A percentile compares a stretch with the other conserved stretches of the same genome.
Conservation (phyloP, 306 rosid genomes). For the Fragaria nilgerrensis region DNA sequence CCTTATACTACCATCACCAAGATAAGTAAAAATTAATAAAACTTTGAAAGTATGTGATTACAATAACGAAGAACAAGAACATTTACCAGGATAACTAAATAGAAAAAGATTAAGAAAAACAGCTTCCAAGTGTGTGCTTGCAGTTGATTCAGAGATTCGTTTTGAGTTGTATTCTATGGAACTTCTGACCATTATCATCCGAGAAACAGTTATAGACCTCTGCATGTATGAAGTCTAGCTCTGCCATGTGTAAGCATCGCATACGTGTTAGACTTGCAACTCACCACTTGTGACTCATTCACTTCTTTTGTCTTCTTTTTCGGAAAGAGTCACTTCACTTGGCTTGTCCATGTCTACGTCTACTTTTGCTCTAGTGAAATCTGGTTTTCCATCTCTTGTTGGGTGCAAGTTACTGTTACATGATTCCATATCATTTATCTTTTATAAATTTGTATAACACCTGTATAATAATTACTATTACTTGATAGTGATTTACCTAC, state of each 20-base stretch:
- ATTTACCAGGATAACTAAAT: background rate
- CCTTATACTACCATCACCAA: background rate
- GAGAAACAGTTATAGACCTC: constrained; percentile 23
- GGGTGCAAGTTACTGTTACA: background rate
- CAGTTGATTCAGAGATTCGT: constrained; percentile 29
- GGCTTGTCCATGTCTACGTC: background rate
- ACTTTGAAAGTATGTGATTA: background rate
- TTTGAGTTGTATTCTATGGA: background rate
- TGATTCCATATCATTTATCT: too few species aligned
- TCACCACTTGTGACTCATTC: constrained; percentile 28
- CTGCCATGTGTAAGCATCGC: constrained; percentile 41
- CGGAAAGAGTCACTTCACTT: background rate
- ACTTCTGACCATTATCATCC: constrained; percentile 19
- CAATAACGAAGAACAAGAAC: background rate
- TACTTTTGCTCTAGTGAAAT: too few species aligned
- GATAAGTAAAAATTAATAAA: too few species aligned
- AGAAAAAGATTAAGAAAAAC: constrained; percentile 3
- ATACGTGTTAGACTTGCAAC: constrained; percentile 16
- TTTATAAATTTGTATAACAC: background rate
- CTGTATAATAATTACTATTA: background rate
- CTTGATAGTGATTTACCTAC: background rate
- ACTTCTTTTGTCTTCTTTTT: background rate
- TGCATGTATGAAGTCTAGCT: constrained; percentile 13
- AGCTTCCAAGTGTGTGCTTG: constrained; percentile 32
- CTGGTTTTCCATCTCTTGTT: background rate